Evolutionary conservation across 1,284 basidiomycete genomes (phyloP).

Genomic region (Cutaneotrichosporon cutaneum): DNA sequence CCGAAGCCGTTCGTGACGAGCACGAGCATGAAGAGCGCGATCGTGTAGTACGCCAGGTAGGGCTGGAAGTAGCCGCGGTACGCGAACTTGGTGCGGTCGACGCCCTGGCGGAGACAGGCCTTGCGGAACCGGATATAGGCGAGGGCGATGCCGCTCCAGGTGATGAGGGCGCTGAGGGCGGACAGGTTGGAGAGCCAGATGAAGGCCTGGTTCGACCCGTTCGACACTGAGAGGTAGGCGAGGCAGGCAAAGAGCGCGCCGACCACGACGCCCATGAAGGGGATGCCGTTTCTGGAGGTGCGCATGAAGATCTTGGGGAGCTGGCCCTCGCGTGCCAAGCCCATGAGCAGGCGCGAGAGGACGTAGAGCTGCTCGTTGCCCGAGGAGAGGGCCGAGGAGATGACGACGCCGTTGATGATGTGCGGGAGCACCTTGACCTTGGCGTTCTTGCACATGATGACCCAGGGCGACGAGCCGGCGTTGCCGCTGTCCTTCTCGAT

Average conservation of each 20-base stretch:
- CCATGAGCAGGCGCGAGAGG: constrained; percentile 53
- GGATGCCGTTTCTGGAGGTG: constrained; percentile 65
- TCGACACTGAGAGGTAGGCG: constrained; percentile 59
- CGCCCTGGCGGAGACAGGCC: constrained; percentile 68
- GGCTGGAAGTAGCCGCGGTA: constrained; percentile 58
- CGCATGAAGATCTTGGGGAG: constrained; percentile 60
- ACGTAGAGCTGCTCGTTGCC: constrained; percentile 32
- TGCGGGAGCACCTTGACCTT: constrained; percentile 72
- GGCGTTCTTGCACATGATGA: constrained; percentile 64
- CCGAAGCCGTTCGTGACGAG: constrained; percentile 23
- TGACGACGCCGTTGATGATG: constrained; percentile 65
- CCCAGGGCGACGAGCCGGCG: constrained; percentile 74
- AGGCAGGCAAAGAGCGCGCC: constrained; percentile 62
- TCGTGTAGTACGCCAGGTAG: constrained; percentile 19
- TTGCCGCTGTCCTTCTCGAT: constrained; percentile 59
- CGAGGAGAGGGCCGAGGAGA: constrained; percentile 52
- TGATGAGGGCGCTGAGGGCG: constrained; percentile 57
- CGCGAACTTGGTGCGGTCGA: constrained; percentile 60
- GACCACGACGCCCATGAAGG: constrained; percentile 62
- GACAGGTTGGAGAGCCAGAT: constrained; percentile 68
- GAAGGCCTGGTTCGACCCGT: constrained; percentile 65
- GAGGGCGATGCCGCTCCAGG: constrained; percentile 76
- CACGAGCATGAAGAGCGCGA: constrained; percentile 21
- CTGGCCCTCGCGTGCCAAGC: constrained; percentile 58
- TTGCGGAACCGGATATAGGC: constrained; percentile 73